Evolutionary conservation across 108 stramenopile species (phyloP).

Genomic region (Cyclostephanos tholiformis): DNA sequence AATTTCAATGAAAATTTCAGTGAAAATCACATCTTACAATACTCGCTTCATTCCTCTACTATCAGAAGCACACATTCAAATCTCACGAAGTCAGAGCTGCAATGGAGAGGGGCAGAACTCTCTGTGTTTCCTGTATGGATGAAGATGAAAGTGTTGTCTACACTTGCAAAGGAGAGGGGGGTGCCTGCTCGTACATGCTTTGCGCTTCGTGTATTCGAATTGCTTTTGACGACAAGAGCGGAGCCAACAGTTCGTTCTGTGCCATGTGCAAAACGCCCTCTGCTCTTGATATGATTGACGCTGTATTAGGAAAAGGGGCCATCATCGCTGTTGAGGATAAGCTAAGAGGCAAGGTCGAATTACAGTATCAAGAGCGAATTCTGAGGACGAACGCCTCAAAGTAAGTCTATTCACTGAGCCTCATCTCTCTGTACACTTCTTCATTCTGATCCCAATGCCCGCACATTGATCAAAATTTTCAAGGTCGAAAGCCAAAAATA

Average conservation of each 20-base stretch:
- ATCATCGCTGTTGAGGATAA: constrained; percentile 51
- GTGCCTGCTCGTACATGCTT: constrained; percentile 33
- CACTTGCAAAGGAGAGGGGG: constrained; percentile 38
- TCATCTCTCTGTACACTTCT: background rate
- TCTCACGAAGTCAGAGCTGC: no score
- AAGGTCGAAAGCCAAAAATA: constrained; percentile 26
- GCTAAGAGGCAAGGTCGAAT: constrained; percentile 42
- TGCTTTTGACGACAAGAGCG: constrained; percentile 46
- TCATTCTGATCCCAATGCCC: background rate
- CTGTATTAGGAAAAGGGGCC: constrained; percentile 50
- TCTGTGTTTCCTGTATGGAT: constrained; percentile 35
- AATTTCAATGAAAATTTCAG: no score
- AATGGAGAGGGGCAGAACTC: no score
- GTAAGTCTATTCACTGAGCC: background rate
- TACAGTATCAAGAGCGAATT: constrained; percentile 34
- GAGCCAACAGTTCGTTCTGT: constrained; percentile 40
- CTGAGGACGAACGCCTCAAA: constrained; percentile 27
- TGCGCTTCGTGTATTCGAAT: constrained; percentile 40
- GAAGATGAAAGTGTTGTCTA: constrained; percentile 48
- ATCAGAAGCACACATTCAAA: no score
- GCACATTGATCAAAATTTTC: background rate
- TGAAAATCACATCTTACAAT: no score
- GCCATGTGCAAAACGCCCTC: constrained; percentile 34
- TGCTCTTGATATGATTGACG: constrained; percentile 44
- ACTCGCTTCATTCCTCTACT: no score